Evolutionary conservation across 257 asterid species (phyloP).

Genomic region (Echites panduratus): DNA sequence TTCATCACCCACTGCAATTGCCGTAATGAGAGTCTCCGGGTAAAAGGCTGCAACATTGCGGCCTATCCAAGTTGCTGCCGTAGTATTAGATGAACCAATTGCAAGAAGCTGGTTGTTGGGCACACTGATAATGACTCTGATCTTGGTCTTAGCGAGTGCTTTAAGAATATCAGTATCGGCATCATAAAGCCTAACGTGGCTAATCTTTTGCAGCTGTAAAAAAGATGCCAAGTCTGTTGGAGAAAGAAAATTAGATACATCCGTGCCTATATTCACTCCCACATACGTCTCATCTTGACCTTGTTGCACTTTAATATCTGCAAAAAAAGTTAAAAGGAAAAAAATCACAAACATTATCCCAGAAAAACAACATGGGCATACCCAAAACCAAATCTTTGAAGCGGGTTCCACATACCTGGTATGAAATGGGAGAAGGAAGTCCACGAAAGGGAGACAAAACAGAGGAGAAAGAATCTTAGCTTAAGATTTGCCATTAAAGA

Average conservation of each 20-base stretch:
- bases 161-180: slow-evolving; percentile 65
- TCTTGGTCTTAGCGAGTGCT: slow-evolving; percentile 77
- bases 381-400: slow-evolving; percentile 13
- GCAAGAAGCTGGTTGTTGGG: slow-evolving; percentile 95
- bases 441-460: slow-evolving; percentile 11
- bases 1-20: slow-evolving; percentile 89
- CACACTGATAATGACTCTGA: slow-evolving; percentile 74
- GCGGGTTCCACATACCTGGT: slow-evolving; percentile 42
- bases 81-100: slow-evolving; percentile 88
- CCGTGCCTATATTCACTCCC: slow-evolving; percentile 93
- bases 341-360: not conserved
- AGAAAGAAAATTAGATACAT: slow-evolving; percentile 58
- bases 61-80: slow-evolving; percentile 92
- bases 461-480: slow-evolving; percentile 26
- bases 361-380: slow-evolving; percentile 2
- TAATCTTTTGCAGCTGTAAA: slow-evolving; percentile 65
- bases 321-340: slow-evolving; percentile 12
- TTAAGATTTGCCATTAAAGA: slow-evolving; percentile 49
- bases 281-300: slow-evolving; percentile 68
- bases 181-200: slow-evolving; percentile 83
- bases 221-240: slow-evolving; percentile 65
- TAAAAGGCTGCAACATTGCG: slow-evolving; percentile 80
- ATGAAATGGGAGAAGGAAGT: slow-evolving; percentile 20
- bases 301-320: slow-evolving; percentile 55
- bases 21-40: slow-evolving; percentile 78